Evolutionary conservation across 2,329 filamentous ascomycete species (phyloP), one percentile per base, ranked within the genome.

Genomic region (Nothophaeocryptopus gaeumannii): DNA sequence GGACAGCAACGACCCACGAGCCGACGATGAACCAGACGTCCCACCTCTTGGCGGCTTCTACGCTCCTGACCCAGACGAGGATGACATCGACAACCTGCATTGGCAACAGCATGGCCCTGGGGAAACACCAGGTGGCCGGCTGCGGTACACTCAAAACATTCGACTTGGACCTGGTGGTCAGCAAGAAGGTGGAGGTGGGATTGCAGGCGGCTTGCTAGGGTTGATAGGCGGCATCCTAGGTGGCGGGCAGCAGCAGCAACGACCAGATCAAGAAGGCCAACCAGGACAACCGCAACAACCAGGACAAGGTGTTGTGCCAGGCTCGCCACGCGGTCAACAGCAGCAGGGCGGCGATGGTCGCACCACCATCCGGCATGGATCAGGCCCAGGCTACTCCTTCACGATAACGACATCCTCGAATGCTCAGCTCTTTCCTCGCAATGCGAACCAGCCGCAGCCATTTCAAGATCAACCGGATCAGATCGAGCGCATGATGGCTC

Each of bases 1-100:
- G 58, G 63, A 68, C 8, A 77, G 79, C 2, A 82, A 82, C 59
- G 86, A 90, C 58, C 86, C 86, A 8, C 79, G 86, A 54, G 29
- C 13, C 8, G 34, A 16, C 4, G 35, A 42, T 11, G 20, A 26
- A 26, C 20, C 20, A 26, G 20, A 26, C 20, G 20, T 26, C 7
- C 20, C 20, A 26, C 20, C 20, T 26, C 15, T 45, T 11, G 30
- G 16, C 29, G 44, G 40, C 45, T 45, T 32, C 34, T 62, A 69
- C 36, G 68, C 68, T 31, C 74, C 75, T 33, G 75, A 78, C 48
- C 71, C 75, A 13, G 74, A 78, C 15, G 74, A 79, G 56, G 70
- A 65, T 30, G 74, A 71, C 42, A 67, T 72, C 26, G 62, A 63
- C 30, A 52, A 63, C 36, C 61, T 68, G 10, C 55, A 59, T 45